These are phyloP conservation scores for Polytrichum formosum DNA, from an alignment of 225 moss, liverwort and hornwort species.

Conservation along the genomic window DNA sequence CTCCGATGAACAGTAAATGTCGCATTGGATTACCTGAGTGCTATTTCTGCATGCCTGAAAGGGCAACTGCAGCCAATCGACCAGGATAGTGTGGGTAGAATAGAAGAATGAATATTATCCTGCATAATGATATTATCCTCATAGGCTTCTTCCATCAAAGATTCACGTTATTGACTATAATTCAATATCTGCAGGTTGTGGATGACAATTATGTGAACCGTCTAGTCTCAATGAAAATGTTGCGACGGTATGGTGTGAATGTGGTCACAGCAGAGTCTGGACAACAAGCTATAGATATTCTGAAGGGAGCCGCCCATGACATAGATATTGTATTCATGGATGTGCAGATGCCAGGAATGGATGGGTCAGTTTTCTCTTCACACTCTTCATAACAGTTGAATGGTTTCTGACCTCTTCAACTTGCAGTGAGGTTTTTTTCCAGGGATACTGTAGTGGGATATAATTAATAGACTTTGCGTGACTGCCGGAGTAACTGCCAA, in stretches of 20 bases:
- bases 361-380: slow-evolving; percentile 9
- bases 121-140: background rate
- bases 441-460: no score
- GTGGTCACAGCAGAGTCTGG: slow-evolving; percentile 15
- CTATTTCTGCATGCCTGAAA: background rate
- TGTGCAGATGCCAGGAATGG: slow-evolving; percentile 25
- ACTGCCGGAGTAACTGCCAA: background rate
- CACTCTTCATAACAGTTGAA: no score
- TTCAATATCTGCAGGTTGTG: slow-evolving; percentile 9
- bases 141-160: background rate
- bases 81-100: no score
- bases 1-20: no score
- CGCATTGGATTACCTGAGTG: background rate
- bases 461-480: no score
- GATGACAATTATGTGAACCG: slow-evolving; percentile 18
- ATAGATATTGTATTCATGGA: slow-evolving; percentile 18
- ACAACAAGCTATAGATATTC: slow-evolving; percentile 8
- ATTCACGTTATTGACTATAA: background rate
- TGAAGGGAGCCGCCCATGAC: slow-evolving; percentile 7
- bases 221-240: slow-evolving; percentile 15
- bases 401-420: background rate
- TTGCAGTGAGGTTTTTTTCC: background rate
- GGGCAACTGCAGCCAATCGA: background rate
- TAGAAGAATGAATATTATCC: no score
- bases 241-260: slow-evolving; percentile 12